Evolutionary conservation across 306 rosid species (phyloP).

Genomic region (Acacia acuminata): DNA sequence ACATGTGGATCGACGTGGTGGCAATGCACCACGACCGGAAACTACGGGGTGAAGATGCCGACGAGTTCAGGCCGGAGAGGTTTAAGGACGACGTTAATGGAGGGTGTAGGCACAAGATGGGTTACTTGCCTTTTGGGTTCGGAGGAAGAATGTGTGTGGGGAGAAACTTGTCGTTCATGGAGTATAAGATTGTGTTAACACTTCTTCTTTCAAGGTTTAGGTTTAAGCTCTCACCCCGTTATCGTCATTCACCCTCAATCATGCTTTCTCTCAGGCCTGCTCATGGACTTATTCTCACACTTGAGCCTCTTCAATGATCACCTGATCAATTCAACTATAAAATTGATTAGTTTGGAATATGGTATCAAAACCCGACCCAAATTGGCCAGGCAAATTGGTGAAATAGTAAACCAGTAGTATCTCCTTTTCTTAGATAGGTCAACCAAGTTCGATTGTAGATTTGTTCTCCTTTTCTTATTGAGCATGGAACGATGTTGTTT

Average conservation of each 20-base stretch:
- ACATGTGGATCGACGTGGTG: slow-evolving; percentile 85
- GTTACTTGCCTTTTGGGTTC: slow-evolving; percentile 86
- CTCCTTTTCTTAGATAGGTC: neutral
- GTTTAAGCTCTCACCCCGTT: slow-evolving; percentile 52
- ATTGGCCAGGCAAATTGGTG: too few species aligned
- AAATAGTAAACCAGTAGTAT: too few species aligned
- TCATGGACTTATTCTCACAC: slow-evolving; percentile 60
- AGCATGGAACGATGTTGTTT: too few species aligned
- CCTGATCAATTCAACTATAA: neutral
- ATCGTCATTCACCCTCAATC: slow-evolving; percentile 63
- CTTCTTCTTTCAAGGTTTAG: slow-evolving; percentile 72
- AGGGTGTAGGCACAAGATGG: slow-evolving; percentile 84
- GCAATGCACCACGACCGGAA: slow-evolving; percentile 73
- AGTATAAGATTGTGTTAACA: slow-evolving; percentile 73
- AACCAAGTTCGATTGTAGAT: too few species aligned
- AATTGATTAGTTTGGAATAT: neutral
- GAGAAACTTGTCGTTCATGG: slow-evolving; percentile 72
- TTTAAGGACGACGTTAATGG: slow-evolving; percentile 60
- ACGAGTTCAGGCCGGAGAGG: slow-evolving; percentile 78
- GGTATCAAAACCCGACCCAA: neutral
- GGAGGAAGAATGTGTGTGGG: slow-evolving; percentile 93
- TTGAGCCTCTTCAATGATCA: slow-evolving; percentile 37
- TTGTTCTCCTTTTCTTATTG: too few species aligned
- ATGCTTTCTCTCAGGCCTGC: slow-evolving; percentile 73
- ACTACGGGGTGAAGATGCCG: slow-evolving; percentile 74